Base-by-base conservation (phyloP, 768 basidiomycete species). In the Dacryopinax primogenitus region DNA sequence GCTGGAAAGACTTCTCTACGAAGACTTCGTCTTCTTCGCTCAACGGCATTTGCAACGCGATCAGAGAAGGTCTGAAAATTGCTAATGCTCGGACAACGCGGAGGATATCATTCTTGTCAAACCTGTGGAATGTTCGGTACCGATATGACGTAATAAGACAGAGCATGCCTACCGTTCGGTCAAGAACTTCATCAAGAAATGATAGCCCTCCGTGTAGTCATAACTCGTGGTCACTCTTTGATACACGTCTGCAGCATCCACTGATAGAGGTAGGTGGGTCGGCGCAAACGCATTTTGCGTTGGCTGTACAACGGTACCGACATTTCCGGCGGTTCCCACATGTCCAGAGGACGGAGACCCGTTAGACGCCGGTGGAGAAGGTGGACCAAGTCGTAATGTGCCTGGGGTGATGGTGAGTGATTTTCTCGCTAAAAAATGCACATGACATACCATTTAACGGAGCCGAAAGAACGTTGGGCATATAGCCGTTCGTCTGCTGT, bases 1-100 rank as follows among this genome's bases (percentile, higher is more conserved):
- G 81, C 75, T 97, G 95, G 74, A 98, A 95, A 69, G 90, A 95
- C 72, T 87, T 86, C 77, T 98, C 95, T 62, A 95, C 87, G 74
- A 98, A 97, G 1, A 95, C 82, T 74, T 97, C 95, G 76, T 98
- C 95, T 70, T 96, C 93, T 65, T 92, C 84, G 18, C 92, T 89
- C 74, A 98, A 79, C 32, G 95, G 92, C 94, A 97, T 96, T 82
- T 97, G 94, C 63, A 98, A 78, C 30, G 95, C 95, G 71, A 98
- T 98, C 65, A 98, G 81, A 66, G 91, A 94, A n/a, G 95, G 95
- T 65, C 95, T 83, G 74, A 92, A 94, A 36, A 95, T 90, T 21
- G 95, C 94, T 64, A 98, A 80, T 32, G 94, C 91, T 63, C 93
- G 87, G 45, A 97, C 93, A 69, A 98, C 87, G 65, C 92, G 90